These are phyloP conservation scores for Sporothrix humicola DNA, from an alignment of 2,329 filamentous ascomycete species.

Conservation along the genomic window DNA sequence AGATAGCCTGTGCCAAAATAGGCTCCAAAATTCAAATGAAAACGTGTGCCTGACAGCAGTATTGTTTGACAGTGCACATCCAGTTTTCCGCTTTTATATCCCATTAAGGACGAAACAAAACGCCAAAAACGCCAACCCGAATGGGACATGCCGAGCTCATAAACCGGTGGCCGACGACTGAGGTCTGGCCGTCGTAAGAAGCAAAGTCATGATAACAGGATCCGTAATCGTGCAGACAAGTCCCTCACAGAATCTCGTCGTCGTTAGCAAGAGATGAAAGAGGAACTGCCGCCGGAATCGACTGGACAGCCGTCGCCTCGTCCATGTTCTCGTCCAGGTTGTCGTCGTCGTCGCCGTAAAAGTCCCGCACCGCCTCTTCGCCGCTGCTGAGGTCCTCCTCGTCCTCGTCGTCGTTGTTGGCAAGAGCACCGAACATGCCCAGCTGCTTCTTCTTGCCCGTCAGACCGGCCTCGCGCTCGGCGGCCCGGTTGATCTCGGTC, in stretches of 20 bases:
- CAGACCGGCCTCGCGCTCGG: slow-evolving; percentile 18
- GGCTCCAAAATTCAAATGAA: slow-evolving; percentile 13
- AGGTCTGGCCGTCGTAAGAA: slow-evolving; percentile 18
- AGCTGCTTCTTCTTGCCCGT: slow-evolving; percentile 30
- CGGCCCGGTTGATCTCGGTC: slow-evolving; percentile 60
- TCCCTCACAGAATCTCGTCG: slow-evolving; percentile 38
- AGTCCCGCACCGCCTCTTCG: slow-evolving; percentile 38
- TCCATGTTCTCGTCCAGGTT: slow-evolving; percentile 35
- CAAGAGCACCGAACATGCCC: slow-evolving; percentile 33
- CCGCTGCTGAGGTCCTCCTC: slow-evolving; percentile 32
- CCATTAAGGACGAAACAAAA: neutral
- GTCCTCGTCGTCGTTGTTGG: slow-evolving; percentile 4
- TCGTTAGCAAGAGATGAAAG: slow-evolving; percentile 29
- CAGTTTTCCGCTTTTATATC: slow-evolving; percentile 25
- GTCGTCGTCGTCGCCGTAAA: slow-evolving; percentile 33
- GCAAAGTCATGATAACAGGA: neutral
- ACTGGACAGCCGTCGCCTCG: slow-evolving; percentile 5
- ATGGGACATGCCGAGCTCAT: slow-evolving; percentile 20
- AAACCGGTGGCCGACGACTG: slow-evolving; percentile 17
- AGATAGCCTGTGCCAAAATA: neutral
- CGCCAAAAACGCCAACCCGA: slow-evolving; percentile 19
- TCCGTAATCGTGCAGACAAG: neutral
- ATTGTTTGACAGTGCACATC: neutral
- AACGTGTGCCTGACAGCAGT: neutral
- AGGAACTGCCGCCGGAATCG: slow-evolving; percentile 26